A percentile compares a stretch with the other conserved stretches of the same genome.
Conservation (phyloP, 305 asterid genomes). For the Solanum hybrid region DNA sequence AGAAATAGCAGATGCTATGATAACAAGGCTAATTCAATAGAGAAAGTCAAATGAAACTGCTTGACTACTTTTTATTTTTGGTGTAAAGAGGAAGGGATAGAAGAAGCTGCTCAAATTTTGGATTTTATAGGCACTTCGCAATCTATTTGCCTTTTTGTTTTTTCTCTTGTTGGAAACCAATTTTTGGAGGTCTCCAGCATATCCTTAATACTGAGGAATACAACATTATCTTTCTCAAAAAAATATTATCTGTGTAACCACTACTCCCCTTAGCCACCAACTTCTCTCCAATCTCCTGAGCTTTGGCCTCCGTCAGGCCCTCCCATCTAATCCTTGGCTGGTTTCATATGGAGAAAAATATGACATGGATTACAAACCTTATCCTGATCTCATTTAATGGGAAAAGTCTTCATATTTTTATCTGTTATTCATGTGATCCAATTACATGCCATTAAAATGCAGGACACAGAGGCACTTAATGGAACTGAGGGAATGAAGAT, state of each 20-base stretch:
- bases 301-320: neutral
- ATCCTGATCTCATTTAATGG: neutral
- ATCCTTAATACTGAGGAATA: neutral
- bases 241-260: neutral
- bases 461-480: slow-evolving; percentile 29
- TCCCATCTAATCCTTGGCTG: neutral
- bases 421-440: neutral
- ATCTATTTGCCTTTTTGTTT: neutral
- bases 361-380: neutral
- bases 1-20: neutral
- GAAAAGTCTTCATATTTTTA: neutral
- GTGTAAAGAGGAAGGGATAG: neutral
- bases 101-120: neutral
- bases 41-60: neutral
- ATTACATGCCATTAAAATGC: slow-evolving; percentile 12
- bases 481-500: slow-evolving; percentile 56
- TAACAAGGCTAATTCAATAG: neutral
- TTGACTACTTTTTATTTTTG: neutral
- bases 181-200: neutral
- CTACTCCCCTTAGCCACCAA: neutral
- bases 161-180: neutral
- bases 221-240: neutral
- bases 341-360: neutral
- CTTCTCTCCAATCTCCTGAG: neutral
- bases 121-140: neutral